These are phyloP conservation scores for Coniophora puteana DNA, from an alignment of 1,284 basidiomycete species.

Conservation along the genomic window DNA sequence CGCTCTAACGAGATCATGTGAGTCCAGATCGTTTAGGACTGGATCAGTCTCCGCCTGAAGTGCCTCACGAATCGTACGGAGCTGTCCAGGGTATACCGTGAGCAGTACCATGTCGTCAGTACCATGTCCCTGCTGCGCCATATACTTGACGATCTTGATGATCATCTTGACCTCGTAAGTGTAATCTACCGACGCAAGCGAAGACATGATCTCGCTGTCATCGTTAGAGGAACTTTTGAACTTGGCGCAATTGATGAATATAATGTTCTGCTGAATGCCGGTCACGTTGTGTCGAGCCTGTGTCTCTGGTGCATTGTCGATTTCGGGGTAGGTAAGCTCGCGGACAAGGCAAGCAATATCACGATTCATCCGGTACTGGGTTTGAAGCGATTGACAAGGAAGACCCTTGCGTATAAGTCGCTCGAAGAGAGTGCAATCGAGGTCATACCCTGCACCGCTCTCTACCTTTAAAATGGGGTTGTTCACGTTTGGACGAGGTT, in stretches of 20 bases:
- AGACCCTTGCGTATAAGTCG: constrained; percentile 52
- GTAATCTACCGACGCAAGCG: constrained; percentile 52
- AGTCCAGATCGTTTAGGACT: constrained; percentile 54
- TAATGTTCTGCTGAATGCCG: constrained; percentile 47
- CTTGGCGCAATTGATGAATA: constrained; percentile 50
- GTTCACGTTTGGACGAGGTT: constrained; percentile 60
- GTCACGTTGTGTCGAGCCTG: constrained; percentile 40
- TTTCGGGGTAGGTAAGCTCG: constrained; percentile 54
- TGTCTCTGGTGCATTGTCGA: constrained; percentile 48
- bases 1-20: constrained; percentile 47
- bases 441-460: constrained; percentile 53
- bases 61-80: constrained; percentile 38
- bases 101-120: constrained; percentile 53
- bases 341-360: constrained; percentile 55
- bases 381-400: constrained; percentile 44
- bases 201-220: constrained; percentile 37
- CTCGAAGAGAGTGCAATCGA: constrained; percentile 59
- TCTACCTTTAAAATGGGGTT: constrained; percentile 55
- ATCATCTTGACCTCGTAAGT: constrained; percentile 51
- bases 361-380: constrained; percentile 64
- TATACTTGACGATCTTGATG: constrained; percentile 53
- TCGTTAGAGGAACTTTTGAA: constrained; percentile 42
- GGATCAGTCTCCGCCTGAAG: constrained; percentile 47
- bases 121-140: constrained; percentile 58
- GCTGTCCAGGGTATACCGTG: constrained; percentile 59